Base-by-base conservation (phyloP, 805 yeast species). In the Tanozyma kutaoensis region DNA sequence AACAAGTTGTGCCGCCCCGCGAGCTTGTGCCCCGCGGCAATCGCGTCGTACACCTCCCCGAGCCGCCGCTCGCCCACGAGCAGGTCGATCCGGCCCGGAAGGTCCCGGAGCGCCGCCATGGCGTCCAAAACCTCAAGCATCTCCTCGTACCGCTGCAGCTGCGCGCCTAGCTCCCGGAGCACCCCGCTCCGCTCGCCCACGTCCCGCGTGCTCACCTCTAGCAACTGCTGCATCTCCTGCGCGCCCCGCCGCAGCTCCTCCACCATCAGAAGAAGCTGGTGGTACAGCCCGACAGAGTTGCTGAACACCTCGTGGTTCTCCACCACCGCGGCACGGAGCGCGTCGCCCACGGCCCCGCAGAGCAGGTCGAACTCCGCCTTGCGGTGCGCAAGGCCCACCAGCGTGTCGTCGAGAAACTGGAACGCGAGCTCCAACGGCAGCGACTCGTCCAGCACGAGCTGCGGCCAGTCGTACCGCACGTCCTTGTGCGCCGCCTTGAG, bases 351-450 rank as follows among this genome's bases (percentile, higher is more conserved):
- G 28, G 67, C 57, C 14, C 57, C 55, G 34, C 76, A 71, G 24
- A 84, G 50, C 25, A 66, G 64, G 23, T 63, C 57, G 38, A 88
- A 88, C 34, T 81, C 85, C 2, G 62, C 62, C 31, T 63, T 62
- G 33, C 76, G 69, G 40, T 75, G 76, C 1, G 94, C 93, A 40
- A 81, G 54, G 0, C 97, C 97, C n/a, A 85, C 91, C 1, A 94
- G 79, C 2, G 93, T 73, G 40, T 75, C 76, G 49, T 88, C 96
- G 41, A 85, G 57, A 31, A 91, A 58, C 1, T 86, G 73, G 22
- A 88, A 58, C 1, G 95, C 95, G 28, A 76, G 58, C 39, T 84
- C 95, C 24, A 91, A 62, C 2, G 95, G 93, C 45, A 84, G 85
- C 29, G 82, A 39, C 14, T 42, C 71, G 26, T 70, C 64, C 11